Conservation (phyloP, 164 flowering plant species). For the Cinnamomum chago region DNA sequence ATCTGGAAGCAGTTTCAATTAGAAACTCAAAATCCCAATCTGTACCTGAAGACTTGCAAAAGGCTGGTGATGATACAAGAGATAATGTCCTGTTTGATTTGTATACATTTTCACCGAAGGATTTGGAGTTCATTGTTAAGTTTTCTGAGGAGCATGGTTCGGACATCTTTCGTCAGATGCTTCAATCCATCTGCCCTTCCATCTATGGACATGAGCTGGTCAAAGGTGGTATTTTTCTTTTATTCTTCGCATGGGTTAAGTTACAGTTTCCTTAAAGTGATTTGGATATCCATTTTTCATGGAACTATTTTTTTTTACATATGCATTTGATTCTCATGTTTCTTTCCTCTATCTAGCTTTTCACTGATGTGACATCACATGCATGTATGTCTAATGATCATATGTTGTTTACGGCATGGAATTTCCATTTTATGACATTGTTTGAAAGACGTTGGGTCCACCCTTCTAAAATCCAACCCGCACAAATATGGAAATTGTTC, state of each 20-base stretch:
- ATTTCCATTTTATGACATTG: too few relatives aligned
- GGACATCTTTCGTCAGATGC: conserved; percentile 75
- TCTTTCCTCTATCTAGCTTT: too few relatives aligned
- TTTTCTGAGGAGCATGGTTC: conserved; percentile 80
- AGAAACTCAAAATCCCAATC: conserved; percentile 79
- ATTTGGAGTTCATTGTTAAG: conserved; percentile 84
- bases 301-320: not conserved
- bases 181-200: conserved; percentile 95
- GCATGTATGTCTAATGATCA: too few relatives aligned
- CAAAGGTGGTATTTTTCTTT: conserved; percentile 47
- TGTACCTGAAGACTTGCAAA: conserved; percentile 45
- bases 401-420: too few relatives aligned
- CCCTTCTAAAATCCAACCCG: too few relatives aligned
- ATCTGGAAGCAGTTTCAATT: conserved; percentile 79
- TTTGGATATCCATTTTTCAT: not conserved
- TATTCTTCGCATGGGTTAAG: not conserved
- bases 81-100: conserved; percentile 58
- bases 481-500: too few relatives aligned
- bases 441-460: too few relatives aligned
- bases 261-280: not conserved
- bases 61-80: conserved; percentile 39
- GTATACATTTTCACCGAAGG: conserved; percentile 75
- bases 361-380: too few relatives aligned
- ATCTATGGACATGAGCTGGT: conserved; percentile 98
- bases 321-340: too few relatives aligned